Evolutionary conservation across 768 basidiomycete species (phyloP).

Genomic region (Calocybe gangraenosa): DNA sequence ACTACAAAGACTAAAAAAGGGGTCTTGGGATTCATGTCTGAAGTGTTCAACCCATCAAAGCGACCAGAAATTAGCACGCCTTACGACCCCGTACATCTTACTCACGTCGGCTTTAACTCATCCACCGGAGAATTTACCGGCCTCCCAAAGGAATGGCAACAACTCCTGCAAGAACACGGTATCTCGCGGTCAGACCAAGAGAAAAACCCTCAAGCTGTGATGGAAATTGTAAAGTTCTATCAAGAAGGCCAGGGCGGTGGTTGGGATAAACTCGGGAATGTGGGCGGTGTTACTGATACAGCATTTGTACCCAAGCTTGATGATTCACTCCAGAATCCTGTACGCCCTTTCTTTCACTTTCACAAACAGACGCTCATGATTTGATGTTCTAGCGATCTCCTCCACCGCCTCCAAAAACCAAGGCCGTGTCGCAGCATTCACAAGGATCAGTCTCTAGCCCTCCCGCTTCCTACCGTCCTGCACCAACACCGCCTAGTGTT

Average conservation of each 20-base stretch:
- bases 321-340: conserved; percentile 53
- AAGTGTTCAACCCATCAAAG: conserved; percentile 65
- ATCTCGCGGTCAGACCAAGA: conserved; percentile 94
- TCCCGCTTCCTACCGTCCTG: conserved; percentile 70
- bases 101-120: conserved; percentile 98
- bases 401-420: conserved; percentile 47
- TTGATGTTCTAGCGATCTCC: conserved; percentile 37
- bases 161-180: conserved; percentile 91
- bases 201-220: conserved; percentile 95
- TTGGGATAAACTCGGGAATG: conserved; percentile 82
- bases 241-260: conserved; percentile 81
- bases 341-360: conserved; percentile 29
- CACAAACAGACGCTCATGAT: not conserved
- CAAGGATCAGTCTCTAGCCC: conserved; percentile 26
- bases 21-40: conserved; percentile 72
- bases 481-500: conserved; percentile 66
- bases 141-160: conserved; percentile 98
- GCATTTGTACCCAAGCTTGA: conserved; percentile 34
- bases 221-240: conserved; percentile 99
- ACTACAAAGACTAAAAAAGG: conserved; percentile 56
- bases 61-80: conserved; percentile 94
- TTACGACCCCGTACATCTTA: conserved; percentile 98
- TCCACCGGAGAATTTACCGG: conserved; percentile 98
- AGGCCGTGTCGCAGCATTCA: conserved; percentile 23
- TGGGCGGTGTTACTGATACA: conserved; percentile 28